These are phyloP conservation scores for Trichoderma reesei DNA, from an alignment of 495 filamentous ascomycete species.

Conservation along the genomic window DNA sequence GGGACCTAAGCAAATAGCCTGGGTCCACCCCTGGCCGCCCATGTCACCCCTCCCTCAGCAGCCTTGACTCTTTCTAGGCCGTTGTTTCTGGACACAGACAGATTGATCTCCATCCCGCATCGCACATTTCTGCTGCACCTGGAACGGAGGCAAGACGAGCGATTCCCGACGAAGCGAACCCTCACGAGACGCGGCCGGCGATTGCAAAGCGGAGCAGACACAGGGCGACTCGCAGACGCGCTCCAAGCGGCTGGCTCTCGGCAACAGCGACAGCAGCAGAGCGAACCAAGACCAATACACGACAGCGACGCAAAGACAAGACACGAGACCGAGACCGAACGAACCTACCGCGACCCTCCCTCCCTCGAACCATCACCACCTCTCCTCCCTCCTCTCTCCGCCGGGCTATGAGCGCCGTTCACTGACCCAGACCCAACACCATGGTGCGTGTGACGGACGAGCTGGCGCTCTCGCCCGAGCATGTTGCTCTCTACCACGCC, in stretches of 20 bases:
- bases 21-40: background rate
- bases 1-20: conserved; percentile 5
- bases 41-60: conserved; percentile 1
- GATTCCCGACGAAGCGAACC: background rate
- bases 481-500: conserved; percentile 71
- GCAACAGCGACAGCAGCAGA: no score
- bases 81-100: conserved; percentile 6
- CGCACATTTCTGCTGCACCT: background rate
- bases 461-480: conserved; percentile 61
- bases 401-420: conserved; percentile 26
- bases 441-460: conserved; percentile 60
- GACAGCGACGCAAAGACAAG: no score
- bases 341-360: background rate
- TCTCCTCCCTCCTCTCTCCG: background rate
- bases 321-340: background rate
- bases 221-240: no score
- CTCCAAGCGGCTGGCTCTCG: no score
- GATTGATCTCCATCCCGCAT: conserved; percentile 5
- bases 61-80: conserved; percentile 5
- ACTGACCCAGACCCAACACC: conserved; percentile 29
- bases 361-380: background rate
- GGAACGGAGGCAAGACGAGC: background rate
- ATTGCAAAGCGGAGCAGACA: background rate
- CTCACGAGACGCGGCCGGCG: background rate
- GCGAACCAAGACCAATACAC: no score